Percentiles rank a stretch among this genome's conserved stretches.
Conservation (phyloP, 2,329 filamentous ascomycete genomes). For the Cercospora canescens region DNA sequence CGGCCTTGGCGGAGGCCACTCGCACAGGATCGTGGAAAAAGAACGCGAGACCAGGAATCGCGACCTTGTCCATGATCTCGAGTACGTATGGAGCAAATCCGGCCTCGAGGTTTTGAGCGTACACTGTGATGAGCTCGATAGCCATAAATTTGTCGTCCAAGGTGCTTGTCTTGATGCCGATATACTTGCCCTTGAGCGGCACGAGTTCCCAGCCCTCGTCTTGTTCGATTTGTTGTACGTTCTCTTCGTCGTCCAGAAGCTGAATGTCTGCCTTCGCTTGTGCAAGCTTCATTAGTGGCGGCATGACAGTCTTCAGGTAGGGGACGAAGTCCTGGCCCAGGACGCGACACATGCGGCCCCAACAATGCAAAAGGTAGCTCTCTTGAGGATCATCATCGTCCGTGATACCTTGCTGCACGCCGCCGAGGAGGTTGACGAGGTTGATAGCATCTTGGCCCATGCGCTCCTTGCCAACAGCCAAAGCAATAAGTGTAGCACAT, state of each 20-base stretch:
- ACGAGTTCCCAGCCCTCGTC: conserved; percentile 98
- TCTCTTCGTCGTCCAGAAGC: conserved; percentile 90
- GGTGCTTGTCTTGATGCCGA: conserved; percentile 94
- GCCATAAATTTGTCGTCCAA: conserved; percentile 99
- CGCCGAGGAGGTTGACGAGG: conserved; percentile 82
- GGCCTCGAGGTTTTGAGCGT: conserved; percentile 91
- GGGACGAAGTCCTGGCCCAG: conserved; percentile 87
- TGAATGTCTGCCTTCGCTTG: conserved; percentile 97
- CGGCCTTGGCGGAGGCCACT: conserved; percentile 90
- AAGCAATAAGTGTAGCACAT: conserved; percentile 91
- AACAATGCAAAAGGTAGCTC: conserved; percentile 97
- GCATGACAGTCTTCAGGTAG: conserved; percentile 91
- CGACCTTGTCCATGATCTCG: conserved; percentile 95
- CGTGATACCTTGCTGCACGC: conserved; percentile 81
- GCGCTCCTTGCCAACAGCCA: conserved; percentile 91
- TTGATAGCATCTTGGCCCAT: conserved; percentile 85
- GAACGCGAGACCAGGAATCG: conserved; percentile 88
- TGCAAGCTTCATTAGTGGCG: conserved; percentile 84
- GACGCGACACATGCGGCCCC: conserved; percentile 97
- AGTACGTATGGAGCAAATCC: conserved; percentile 89
- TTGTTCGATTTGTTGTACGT: conserved; percentile 87
- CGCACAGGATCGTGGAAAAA: conserved; percentile 99
- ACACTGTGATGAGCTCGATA: conserved; percentile 97
- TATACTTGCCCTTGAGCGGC: conserved; percentile 94
- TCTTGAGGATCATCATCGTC: conserved; percentile 94